Conservation (phyloP, 2,329 filamentous ascomycete species). For the Celoporthe dispersa region DNA sequence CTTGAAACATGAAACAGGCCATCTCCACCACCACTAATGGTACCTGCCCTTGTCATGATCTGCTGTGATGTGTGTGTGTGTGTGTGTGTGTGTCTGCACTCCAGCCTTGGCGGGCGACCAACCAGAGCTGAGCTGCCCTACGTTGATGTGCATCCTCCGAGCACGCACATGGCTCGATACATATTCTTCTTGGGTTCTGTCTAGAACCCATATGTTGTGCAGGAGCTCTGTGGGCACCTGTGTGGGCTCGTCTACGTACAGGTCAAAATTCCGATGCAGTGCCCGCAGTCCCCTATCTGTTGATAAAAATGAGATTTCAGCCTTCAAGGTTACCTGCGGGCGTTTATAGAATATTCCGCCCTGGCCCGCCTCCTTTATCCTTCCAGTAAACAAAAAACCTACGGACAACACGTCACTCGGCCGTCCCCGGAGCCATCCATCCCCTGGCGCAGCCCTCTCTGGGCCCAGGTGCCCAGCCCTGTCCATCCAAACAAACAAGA, state of each 20-base stretch:
- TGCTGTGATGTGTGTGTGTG: neutral
- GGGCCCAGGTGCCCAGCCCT: too few relatives aligned
- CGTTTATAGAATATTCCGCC: neutral
- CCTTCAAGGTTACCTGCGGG: neutral
- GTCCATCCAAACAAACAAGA: neutral
- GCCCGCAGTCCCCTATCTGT: neutral
- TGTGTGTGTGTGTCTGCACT: neutral
- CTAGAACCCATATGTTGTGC: neutral
- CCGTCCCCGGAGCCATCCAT: too few relatives aligned
- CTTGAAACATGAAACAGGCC: constrained; percentile 3
- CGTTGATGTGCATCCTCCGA: neutral
- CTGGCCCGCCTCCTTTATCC: neutral
- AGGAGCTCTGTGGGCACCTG: neutral
- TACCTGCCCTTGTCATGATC: neutral
- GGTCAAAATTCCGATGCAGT: neutral
- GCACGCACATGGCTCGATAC: neutral
- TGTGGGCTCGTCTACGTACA: neutral
- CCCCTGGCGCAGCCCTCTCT: neutral
- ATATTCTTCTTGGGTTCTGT: neutral
- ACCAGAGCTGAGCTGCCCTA: neutral
- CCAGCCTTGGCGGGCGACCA: constrained; percentile 6
- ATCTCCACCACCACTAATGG: constrained; percentile 3
- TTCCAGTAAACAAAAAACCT: neutral
- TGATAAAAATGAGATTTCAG: neutral
- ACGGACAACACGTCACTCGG: too few relatives aligned